phyloP scores from a whole-genome alignment of 192 early-diverging fungal genomes.

The Neocallimastix lanati region DNA sequence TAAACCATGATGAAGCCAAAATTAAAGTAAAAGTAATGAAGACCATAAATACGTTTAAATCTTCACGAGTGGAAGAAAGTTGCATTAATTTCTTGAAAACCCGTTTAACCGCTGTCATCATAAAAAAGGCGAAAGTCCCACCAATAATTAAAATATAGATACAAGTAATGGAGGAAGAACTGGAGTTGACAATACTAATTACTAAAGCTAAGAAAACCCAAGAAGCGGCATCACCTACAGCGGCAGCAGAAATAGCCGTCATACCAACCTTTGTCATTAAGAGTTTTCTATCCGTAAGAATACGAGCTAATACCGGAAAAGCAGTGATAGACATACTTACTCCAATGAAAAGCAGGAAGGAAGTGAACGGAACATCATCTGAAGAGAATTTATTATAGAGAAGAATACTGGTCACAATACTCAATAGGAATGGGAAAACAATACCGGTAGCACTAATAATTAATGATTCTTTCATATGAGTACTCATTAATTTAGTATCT shows the following conservation, averaged over 20 bases:
- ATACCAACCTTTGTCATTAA: slow-evolving; percentile 61
- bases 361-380: slow-evolving; percentile 12
- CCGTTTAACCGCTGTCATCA: slow-evolving; percentile 36
- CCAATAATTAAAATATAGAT: slow-evolving; percentile 64
- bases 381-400: slow-evolving; percentile 36
- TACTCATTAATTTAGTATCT: slow-evolving; percentile 36
- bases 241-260: slow-evolving; percentile 65
- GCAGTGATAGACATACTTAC: slow-evolving; percentile 64
- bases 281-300: slow-evolving; percentile 73
- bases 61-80: slow-evolving; percentile 4
- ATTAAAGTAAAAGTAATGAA: slow-evolving; percentile 49
- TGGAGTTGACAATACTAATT: neutral
- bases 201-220: slow-evolving; percentile 44
- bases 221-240: slow-evolving; percentile 70
- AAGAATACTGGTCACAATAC: slow-evolving; percentile 52
- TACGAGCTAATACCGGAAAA: slow-evolving; percentile 88
- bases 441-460: slow-evolving; percentile 38
- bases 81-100: neutral
- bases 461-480: slow-evolving; percentile 28
- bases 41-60: slow-evolving; percentile 13
- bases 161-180: neutral
- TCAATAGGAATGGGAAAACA: slow-evolving; percentile 57
- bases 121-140: slow-evolving; percentile 47
- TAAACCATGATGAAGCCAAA: slow-evolving; percentile 51
- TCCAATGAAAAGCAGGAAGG: slow-evolving; percentile 68